Conservation (phyloP, 768 basidiomycete species). For the Serendipita sp. region DNA sequence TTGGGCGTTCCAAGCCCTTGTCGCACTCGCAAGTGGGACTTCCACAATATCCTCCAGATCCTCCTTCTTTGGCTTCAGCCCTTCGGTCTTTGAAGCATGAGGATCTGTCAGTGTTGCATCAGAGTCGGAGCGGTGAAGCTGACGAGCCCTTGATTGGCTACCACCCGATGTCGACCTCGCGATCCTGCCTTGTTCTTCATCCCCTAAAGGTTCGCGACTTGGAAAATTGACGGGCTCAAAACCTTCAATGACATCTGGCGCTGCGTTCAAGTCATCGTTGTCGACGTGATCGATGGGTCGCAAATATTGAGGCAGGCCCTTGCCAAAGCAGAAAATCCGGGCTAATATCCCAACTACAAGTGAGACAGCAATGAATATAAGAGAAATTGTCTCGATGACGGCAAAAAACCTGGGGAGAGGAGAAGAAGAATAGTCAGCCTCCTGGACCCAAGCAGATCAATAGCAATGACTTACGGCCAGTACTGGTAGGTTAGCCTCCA, state of each 20-base stretch:
- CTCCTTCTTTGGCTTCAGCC: not conserved
- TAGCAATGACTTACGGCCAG: not conserved
- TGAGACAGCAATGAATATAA: slow-evolving; percentile 36
- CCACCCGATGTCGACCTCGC: not conserved
- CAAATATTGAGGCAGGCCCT: slow-evolving; percentile 44
- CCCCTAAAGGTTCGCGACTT: not conserved
- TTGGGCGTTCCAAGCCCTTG: not conserved
- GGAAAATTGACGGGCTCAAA: not conserved
- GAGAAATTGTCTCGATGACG: slow-evolving; percentile 41
- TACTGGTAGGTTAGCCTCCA: not conserved
- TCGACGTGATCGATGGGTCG: not conserved
- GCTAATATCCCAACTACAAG: slow-evolving; percentile 51
- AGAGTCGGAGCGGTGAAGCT: not conserved
- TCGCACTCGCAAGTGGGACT: not conserved
- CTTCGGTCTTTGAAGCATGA: not conserved
- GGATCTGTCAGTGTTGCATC: slow-evolving; percentile 1
- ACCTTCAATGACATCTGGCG: not conserved
- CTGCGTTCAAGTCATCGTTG: not conserved
- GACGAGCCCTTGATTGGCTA: not conserved
- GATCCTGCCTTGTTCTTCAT: not conserved
- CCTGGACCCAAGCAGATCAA: slow-evolving; percentile 10
- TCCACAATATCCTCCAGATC: not conserved
- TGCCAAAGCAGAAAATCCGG: slow-evolving; percentile 52
- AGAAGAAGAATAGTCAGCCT: slow-evolving; percentile 63
- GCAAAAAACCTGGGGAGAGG: slow-evolving; percentile 56